phyloP scores from a whole-genome alignment of 1,284 basidiomycete genomes.

The Leucoagaricus sp. region DNA sequence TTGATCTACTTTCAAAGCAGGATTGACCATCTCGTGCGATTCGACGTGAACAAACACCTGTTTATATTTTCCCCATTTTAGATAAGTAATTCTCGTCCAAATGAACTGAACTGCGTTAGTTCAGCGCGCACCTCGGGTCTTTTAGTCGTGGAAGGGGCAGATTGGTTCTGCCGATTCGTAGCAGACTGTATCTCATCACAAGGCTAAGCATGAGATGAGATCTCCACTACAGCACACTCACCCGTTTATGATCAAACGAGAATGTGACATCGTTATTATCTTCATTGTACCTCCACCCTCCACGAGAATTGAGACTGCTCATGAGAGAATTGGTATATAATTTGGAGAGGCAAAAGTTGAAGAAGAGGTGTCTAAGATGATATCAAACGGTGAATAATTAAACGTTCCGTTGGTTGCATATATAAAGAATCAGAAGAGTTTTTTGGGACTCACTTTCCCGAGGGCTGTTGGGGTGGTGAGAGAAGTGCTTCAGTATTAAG shows the following conservation, averaged over 20 bases:
- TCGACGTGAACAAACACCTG: conserved; percentile 20
- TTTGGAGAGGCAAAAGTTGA: conserved; percentile 31
- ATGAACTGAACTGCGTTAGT: neutral
- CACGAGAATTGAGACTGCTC: conserved; percentile 33
- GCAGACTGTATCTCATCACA: neutral
- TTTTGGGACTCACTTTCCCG: conserved; percentile 20
- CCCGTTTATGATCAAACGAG: conserved; percentile 3
- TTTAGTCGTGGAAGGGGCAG: neutral
- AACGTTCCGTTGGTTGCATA: too few species aligned
- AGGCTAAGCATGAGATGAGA: neutral
- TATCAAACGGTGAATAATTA: too few species aligned
- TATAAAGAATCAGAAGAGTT: neutral
- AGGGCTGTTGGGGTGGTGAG: neutral
- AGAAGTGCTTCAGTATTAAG: neutral
- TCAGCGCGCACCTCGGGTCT: conserved; percentile 5
- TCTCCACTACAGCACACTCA: neutral
- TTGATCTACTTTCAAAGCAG: conserved; percentile 11
- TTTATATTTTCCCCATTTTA: neutral
- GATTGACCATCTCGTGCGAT: conserved; percentile 17
- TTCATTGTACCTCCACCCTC: conserved; percentile 18
- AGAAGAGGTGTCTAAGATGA: conserved; percentile 28
- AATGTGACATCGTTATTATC: neutral
- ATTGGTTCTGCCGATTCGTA: conserved; percentile 2
- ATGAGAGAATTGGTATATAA: conserved; percentile 35
- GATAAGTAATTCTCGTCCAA: neutral